These are phyloP conservation scores for Barbarea vulgaris DNA, from an alignment of 345 rosid genomes.

Conservation along the genomic window DNA sequence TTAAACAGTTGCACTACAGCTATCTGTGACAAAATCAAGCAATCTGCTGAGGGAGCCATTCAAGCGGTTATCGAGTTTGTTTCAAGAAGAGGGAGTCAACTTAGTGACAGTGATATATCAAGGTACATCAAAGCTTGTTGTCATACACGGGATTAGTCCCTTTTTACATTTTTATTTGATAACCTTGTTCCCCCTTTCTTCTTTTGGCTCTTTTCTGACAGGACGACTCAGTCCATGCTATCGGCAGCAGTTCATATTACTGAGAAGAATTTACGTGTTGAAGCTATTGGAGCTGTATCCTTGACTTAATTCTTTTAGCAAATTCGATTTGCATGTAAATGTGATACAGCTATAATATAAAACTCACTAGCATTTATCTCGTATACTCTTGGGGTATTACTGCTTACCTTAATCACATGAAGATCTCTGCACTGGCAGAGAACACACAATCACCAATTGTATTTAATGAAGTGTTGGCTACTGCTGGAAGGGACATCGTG, in stretches of 20 bases:
- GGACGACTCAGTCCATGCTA: slow-evolving; percentile 89
- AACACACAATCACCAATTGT: slow-evolving; percentile 72
- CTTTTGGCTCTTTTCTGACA: slow-evolving; percentile 42
- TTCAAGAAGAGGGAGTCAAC: slow-evolving; percentile 72
- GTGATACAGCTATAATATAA: slow-evolving; percentile 20
- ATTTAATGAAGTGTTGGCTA: slow-evolving; percentile 77
- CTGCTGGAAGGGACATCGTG: slow-evolving; percentile 85
- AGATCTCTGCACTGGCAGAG: slow-evolving; percentile 88
- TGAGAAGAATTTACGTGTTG: slow-evolving; percentile 84
- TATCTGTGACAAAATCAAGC: slow-evolving; percentile 84
- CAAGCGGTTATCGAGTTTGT: slow-evolving; percentile 94
- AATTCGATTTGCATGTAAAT: slow-evolving; percentile 12
- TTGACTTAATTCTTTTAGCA: slow-evolving; percentile 23
- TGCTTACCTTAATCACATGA: slow-evolving; percentile 50
- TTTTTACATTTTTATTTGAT: slow-evolving; percentile 13
- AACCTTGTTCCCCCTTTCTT: slow-evolving; percentile 21
- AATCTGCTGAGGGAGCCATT: slow-evolving; percentile 93
- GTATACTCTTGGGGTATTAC: slow-evolving; percentile 25
- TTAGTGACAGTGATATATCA: slow-evolving; percentile 70
- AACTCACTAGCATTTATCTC: slow-evolving; percentile 21
- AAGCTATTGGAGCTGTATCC: slow-evolving; percentile 95
- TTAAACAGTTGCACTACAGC: slow-evolving; percentile 74
- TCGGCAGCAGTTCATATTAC: slow-evolving; percentile 85
- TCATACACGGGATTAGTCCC: background rate
- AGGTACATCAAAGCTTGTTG: slow-evolving; percentile 52